These are phyloP conservation scores for Typha latifolia DNA, from an alignment of 176 grass and related monocot genomes.

Conservation along the genomic window DNA sequence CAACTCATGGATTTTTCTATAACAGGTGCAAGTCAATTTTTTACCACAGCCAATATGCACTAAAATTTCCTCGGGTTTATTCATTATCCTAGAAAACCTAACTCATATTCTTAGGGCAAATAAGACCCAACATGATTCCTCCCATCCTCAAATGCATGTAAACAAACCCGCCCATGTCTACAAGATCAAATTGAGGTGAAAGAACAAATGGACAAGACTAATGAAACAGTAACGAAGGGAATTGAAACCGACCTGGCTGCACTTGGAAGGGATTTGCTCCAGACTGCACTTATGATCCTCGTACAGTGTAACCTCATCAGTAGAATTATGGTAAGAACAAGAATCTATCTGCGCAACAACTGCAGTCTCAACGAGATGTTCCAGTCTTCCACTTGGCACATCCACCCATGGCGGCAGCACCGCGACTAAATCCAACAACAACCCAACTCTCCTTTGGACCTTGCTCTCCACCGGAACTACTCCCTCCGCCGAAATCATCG, in stretches of 20 bases:
- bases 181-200: neutral
- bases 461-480: constrained; percentile 31
- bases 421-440: constrained; percentile 83
- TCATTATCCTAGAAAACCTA: no score
- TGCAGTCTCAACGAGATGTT: constrained; percentile 60
- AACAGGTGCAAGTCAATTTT: no score
- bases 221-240: neutral
- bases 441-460: constrained; percentile 44
- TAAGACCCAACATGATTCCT: neutral
- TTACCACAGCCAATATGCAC: no score
- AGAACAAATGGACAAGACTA: constrained; percentile 11
- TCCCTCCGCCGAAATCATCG: constrained; percentile 52
- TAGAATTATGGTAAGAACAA: constrained; percentile 75
- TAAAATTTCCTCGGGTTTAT: no score
- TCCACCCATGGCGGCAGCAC: constrained; percentile 58
- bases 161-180: neutral
- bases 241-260: constrained; percentile 54
- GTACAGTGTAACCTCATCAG: constrained; percentile 52
- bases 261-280: constrained; percentile 71
- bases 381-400: constrained; percentile 49
- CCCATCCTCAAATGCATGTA: neutral
- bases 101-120: no score
- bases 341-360: constrained; percentile 59
- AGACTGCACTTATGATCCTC: constrained; percentile 76
- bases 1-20: no score